Evolutionary conservation across 2,329 filamentous ascomycete genomes (phyloP).

Genomic region (Rhexocercosporidium sp.): DNA sequence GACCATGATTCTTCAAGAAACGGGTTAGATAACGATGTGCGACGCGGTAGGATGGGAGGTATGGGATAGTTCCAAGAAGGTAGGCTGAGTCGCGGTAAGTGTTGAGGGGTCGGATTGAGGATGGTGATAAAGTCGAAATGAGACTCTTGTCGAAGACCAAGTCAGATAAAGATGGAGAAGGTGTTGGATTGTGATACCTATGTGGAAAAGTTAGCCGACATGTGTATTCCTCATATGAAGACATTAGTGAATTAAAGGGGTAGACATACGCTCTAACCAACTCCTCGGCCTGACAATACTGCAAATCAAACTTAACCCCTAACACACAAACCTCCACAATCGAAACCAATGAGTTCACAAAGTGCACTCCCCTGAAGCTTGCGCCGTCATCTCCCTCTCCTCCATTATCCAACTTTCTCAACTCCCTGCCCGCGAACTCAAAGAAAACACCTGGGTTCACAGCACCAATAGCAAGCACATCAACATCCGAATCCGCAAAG

Average conservation of each 20-base stretch:
- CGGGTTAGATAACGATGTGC: constrained; percentile 65
- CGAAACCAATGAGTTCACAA: constrained; percentile 48
- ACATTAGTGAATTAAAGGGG: neutral
- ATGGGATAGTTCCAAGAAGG: constrained; percentile 63
- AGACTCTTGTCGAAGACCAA: constrained; percentile 23
- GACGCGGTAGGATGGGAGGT: constrained; percentile 60
- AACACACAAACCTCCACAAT: constrained; percentile 68
- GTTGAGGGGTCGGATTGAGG: constrained; percentile 66
- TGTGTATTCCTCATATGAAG: neutral
- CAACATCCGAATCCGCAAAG: constrained; percentile 61
- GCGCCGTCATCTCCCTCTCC: neutral
- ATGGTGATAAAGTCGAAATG: constrained; percentile 59
- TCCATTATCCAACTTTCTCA: constrained; percentile 1
- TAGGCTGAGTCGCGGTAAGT: constrained; percentile 66
- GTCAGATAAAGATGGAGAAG: constrained; percentile 7
- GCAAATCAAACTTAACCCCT: constrained; percentile 65
- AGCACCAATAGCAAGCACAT: constrained; percentile 62
- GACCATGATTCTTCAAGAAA: constrained; percentile 65
- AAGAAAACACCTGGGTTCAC: constrained; percentile 26
- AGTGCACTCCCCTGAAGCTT: constrained; percentile 52
- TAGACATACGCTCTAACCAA: constrained; percentile 55
- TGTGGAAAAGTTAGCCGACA: neutral
- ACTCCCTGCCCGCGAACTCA: constrained; percentile 11
- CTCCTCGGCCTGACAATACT: constrained; percentile 65
- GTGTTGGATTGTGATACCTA: constrained; percentile 18